These are phyloP conservation scores for Diplodia seriata DNA, from an alignment of 2,329 filamentous ascomycete genomes.

Conservation along the genomic window DNA sequence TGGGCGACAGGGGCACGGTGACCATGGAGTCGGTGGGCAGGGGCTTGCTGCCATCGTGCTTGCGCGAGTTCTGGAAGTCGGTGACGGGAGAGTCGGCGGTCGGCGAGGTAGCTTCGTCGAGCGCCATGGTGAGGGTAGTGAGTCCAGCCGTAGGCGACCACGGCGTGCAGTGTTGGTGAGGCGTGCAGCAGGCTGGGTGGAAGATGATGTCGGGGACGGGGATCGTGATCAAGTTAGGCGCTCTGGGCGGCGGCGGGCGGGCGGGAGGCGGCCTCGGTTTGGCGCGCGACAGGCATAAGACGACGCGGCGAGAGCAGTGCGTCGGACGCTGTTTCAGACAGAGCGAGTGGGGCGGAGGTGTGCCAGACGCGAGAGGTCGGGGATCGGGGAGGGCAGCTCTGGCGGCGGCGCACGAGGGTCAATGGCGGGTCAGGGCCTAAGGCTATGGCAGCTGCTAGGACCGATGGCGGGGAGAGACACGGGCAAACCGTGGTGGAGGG, in stretches of 20 bases:
- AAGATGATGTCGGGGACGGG: constrained; percentile 24
- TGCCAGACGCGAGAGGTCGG: constrained; percentile 3
- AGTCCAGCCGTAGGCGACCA: constrained; percentile 16
- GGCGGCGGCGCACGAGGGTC: not conserved
- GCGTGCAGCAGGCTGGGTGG: not conserved
- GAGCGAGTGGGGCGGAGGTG: constrained; percentile 13
- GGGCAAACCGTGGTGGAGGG: constrained; percentile 19
- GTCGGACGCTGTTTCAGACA: constrained; percentile 24
- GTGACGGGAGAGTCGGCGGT: constrained; percentile 11
- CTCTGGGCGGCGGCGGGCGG: constrained; percentile 18
- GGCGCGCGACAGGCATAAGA: constrained; percentile 30
- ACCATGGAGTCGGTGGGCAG: constrained; percentile 72
- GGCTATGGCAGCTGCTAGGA: no score
- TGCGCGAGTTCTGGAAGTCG: constrained; percentile 30
- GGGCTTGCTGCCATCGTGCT: constrained; percentile 37
- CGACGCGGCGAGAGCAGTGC: constrained; percentile 22
- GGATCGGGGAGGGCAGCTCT: not conserved
- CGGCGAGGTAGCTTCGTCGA: constrained; percentile 24
- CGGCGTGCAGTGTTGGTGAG: constrained; percentile 20
- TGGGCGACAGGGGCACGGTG: constrained; percentile 75
- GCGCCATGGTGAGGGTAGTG: constrained; percentile 26
- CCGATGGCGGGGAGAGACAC: constrained; percentile 16
- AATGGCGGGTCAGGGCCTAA: constrained; percentile 15
- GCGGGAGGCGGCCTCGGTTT: constrained; percentile 27
- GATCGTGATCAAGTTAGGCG: constrained; percentile 11